Evolutionary conservation across 257 asterid species (phyloP), one percentile per base, ranked within the genome.

Genomic region (Gentiana straminea): DNA sequence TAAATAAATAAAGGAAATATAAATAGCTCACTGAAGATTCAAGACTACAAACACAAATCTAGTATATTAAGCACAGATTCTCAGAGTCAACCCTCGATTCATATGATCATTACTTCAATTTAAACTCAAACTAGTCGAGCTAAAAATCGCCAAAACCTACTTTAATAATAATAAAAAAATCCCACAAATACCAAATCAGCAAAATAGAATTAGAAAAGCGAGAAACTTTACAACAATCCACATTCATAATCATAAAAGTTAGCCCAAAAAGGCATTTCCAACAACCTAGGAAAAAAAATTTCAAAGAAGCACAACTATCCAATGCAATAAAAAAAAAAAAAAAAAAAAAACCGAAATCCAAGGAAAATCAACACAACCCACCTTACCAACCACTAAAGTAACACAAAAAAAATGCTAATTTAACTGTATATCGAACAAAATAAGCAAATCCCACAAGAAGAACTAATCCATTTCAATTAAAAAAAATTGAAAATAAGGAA

Each of bases 381-480:
- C 82, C 72, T 74, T 71, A 62, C 51, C 66, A 60, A 75, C 60
- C 60, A 68, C 32, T 39, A 51, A 57, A 69, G 64, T 57, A 52
- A 49, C 60, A 68, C 32, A 38, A 51, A 57, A 69, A 69, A 60
- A 52, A 49, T 12, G 59, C 45, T 49, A 7, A 33, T 54, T 59
- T 54, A 5, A 7, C 6, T 0, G 10, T 34, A 7, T 33, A 50
- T 37, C 13, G 45, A 46, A 13, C 54, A 5, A 37, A 56, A 33
- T 15, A 32, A 11, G 24, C 7, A 52, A 54, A 47, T 10, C 8
- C 8, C 46, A 41, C 9, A 41, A 41, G 2, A 41, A 41, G 46
- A 41, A 41, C 8, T 41, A 41, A 24, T 24, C 24, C 24, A 24
- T 24, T 24, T 24, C 24, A 24, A 24, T 24, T 24, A 24, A 24